phyloP scores from a whole-genome alignment of 139 green algal genomes.

The Pleodorina starrii region DNA sequence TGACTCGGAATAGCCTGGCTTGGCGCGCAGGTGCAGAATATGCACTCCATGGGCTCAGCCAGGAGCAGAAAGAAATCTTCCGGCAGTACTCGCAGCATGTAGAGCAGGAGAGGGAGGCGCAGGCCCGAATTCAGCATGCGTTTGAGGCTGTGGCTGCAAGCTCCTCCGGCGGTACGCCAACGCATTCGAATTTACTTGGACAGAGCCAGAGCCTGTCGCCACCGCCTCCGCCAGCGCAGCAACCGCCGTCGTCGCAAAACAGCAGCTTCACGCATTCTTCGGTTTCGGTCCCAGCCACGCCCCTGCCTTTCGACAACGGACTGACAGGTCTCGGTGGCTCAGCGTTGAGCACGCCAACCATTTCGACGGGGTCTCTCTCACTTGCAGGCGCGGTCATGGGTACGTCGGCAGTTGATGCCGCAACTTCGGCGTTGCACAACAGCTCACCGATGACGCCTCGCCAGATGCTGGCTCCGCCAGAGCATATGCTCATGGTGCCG shows the following conservation, averaged over 20 bases:
- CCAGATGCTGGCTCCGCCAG: neutral
- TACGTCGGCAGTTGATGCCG: neutral
- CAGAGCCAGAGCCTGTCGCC: neutral
- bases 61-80: slow-evolving; percentile 39
- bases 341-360: slow-evolving; percentile 26
- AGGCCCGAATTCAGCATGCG: neutral
- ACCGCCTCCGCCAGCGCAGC: neutral
- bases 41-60: slow-evolving; percentile 3
- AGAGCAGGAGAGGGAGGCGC: slow-evolving; percentile 10
- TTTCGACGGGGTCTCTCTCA: slow-evolving; percentile 13
- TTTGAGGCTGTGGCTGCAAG: neutral
- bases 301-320: slow-evolving; percentile 4
- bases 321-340: slow-evolving; percentile 1
- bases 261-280: neutral
- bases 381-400: neutral
- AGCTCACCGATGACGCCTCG: slow-evolving; percentile 28
- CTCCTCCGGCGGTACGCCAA: neutral
- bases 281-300: slow-evolving; percentile 24
- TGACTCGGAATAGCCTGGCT: neutral
- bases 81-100: slow-evolving; percentile 19
- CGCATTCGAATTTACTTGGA: neutral
- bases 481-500: neutral
- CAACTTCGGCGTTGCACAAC: neutral
- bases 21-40: neutral
- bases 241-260: neutral